Conservation (phyloP, 441 rosid genomes). For the Manihot esculenta region DNA sequence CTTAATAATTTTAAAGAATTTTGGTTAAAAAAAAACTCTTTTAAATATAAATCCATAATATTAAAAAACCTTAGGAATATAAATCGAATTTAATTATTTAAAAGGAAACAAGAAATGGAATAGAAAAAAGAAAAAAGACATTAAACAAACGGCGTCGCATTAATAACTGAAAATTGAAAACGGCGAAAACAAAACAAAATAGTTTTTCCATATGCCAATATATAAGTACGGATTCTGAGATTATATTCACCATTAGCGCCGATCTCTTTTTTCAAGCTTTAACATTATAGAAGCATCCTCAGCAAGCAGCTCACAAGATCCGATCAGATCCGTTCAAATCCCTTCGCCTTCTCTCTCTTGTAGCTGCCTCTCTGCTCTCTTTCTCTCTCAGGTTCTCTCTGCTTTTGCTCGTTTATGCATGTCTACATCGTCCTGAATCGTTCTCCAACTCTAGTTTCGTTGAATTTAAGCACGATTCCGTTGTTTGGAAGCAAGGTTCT, state of each 20-base stretch:
- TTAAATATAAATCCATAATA: no score
- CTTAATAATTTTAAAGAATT: no score
- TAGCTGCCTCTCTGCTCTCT: not conserved
- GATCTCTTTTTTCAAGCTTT: slow-evolving; percentile 10
- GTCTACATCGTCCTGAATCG: slow-evolving; percentile 24
- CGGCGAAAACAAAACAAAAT: not conserved
- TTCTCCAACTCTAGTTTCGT: slow-evolving; percentile 19
- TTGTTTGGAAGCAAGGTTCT: slow-evolving; percentile 23
- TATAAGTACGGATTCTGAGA: not conserved
- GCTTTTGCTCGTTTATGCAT: slow-evolving; percentile 13
- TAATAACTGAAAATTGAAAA: not conserved
- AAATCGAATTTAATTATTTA: no score
- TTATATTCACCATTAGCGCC: slow-evolving; percentile 20
- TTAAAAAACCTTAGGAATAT: no score
- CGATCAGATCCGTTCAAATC: slow-evolving; percentile 41
- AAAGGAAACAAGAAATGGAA: no score
- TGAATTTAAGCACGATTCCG: not conserved
- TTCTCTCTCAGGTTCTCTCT: not conserved
- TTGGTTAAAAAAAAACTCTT: no score
- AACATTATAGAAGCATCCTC: slow-evolving; percentile 10
- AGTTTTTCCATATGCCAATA: not conserved
- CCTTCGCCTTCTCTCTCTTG: slow-evolving; percentile 13
- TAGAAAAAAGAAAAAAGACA: no score
- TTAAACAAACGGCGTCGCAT: not conserved
- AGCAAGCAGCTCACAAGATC: slow-evolving; percentile 29